Conservation (phyloP, 2,329 filamentous ascomycete genomes). For the Nannizzia gypsea region DNA sequence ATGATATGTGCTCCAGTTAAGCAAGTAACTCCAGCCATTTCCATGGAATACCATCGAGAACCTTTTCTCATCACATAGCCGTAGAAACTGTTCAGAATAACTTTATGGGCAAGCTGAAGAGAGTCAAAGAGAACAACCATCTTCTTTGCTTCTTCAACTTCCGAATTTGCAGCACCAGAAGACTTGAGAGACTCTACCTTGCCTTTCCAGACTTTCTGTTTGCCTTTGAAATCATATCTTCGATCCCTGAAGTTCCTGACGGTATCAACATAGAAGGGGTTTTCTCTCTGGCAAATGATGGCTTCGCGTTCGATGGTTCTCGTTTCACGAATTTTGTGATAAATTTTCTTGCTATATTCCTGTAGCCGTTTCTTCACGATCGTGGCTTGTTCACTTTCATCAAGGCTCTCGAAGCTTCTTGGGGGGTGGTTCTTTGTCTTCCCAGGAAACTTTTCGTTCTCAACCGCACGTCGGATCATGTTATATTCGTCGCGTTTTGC, state of each 20-base stretch:
- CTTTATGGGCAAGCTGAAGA: conserved; percentile 91
- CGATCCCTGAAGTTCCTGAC: conserved; percentile 93
- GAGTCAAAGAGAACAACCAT: conserved; percentile 97
- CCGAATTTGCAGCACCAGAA: conserved; percentile 59
- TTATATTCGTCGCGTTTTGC: conserved; percentile 98
- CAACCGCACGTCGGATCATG: conserved; percentile 86
- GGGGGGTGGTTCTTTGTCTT: conserved; percentile 57
- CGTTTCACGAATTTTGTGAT: conserved; percentile 95
- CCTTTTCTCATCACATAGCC: conserved; percentile 99
- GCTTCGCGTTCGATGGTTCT: conserved; percentile 88
- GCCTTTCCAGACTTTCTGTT: conserved; percentile 96
- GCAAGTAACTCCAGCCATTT: conserved; percentile 98
- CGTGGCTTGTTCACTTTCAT: conserved; percentile 66
- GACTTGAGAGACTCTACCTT: conserved; percentile 82
- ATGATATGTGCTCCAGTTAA: conserved; percentile 94
- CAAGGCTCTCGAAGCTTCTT: conserved; percentile 69
- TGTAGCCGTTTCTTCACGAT: conserved; percentile 79
- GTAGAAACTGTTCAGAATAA: conserved; percentile 98
- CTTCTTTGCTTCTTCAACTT: conserved; percentile 92
- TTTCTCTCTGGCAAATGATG: conserved; percentile 96
- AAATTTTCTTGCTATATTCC: conserved; percentile 94
- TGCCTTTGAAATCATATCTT: conserved; percentile 95
- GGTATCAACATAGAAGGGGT: conserved; percentile 95
- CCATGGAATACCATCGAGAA: conserved; percentile 97
- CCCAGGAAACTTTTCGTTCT: conserved; percentile 85